These are phyloP conservation scores for Bipolaris sorokiniana DNA, from an alignment of 2,329 filamentous ascomycete genomes.

Conservation along the genomic window DNA sequence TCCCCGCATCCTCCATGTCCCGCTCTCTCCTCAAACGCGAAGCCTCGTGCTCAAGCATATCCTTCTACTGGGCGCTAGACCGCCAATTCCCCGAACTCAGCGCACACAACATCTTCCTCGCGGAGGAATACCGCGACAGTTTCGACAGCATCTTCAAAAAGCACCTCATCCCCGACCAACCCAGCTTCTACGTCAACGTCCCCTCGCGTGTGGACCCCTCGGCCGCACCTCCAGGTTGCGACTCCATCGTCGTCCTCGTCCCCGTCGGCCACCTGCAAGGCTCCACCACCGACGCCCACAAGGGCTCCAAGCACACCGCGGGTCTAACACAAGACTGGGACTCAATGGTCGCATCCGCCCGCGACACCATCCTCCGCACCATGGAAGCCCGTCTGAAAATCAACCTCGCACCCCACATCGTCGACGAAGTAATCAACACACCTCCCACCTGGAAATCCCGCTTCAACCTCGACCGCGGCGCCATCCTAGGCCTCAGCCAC, in stretches of 20 bases:
- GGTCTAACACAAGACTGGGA: conserved; percentile 64
- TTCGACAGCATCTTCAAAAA: conserved; percentile 78
- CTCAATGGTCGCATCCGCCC: conserved; percentile 64
- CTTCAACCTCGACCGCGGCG: conserved; percentile 78
- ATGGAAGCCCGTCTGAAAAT: conserved; percentile 67
- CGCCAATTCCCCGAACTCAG: conserved; percentile 66
- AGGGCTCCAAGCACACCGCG: conserved; percentile 50
- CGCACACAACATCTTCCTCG: conserved; percentile 79
- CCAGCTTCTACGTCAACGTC: conserved; percentile 79
- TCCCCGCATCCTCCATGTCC: conserved; percentile 59
- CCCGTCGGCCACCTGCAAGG: conserved; percentile 71
- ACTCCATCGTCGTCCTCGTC: conserved; percentile 72
- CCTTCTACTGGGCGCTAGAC: conserved; percentile 76
- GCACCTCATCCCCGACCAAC: conserved; percentile 69
- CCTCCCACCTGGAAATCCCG: conserved; percentile 67
- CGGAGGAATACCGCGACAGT: conserved; percentile 72
- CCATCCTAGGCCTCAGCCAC: conserved; percentile 74
- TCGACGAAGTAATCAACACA: conserved; percentile 69
- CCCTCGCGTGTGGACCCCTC: conserved; percentile 71
- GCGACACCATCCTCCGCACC: conserved; percentile 65
- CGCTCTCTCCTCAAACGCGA: conserved; percentile 55
- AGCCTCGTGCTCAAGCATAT: conserved; percentile 74
- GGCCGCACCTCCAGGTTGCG: conserved; percentile 69
- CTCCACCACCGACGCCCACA: conserved; percentile 48
- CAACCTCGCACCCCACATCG: conserved; percentile 57